Conservation (phyloP, 2,329 filamentous ascomycete genomes). For the Knufia fluminis region DNA sequence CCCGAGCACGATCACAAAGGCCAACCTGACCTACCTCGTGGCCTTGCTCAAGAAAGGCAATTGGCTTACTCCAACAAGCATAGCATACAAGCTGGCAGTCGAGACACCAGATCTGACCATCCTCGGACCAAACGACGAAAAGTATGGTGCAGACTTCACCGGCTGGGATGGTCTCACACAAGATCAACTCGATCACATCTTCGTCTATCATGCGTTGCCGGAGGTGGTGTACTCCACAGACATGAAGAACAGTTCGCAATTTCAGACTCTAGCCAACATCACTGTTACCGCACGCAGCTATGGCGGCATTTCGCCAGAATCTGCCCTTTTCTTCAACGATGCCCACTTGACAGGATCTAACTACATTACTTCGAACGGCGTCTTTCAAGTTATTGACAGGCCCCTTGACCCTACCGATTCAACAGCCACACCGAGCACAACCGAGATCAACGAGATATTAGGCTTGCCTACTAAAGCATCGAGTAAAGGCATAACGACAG, state of each 20-base stretch:
- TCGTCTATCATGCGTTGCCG: constrained; percentile 57
- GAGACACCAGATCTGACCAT: constrained; percentile 39
- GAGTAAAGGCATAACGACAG: constrained; percentile 14
- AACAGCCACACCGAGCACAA: constrained; percentile 16
- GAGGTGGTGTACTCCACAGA: constrained; percentile 45
- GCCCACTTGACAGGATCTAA: constrained; percentile 43
- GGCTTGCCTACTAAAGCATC: neutral
- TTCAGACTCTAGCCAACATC: constrained; percentile 35
- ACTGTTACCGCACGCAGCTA: constrained; percentile 37
- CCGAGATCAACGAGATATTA: constrained; percentile 1
- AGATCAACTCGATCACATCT: constrained; percentile 42
- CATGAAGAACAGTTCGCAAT: constrained; percentile 33
- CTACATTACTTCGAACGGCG: constrained; percentile 46
- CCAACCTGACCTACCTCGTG: constrained; percentile 39
- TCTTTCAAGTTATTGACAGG: constrained; percentile 51
- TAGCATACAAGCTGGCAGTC: constrained; percentile 2
- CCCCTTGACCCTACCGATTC: constrained; percentile 22
- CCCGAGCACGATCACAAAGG: constrained; percentile 32
- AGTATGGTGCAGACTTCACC: constrained; percentile 50
- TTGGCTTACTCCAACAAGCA: constrained; percentile 23
- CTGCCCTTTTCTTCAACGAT: constrained; percentile 40
- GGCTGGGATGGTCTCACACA: constrained; percentile 40
- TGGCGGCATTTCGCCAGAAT: constrained; percentile 5
- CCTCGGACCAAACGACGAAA: constrained; percentile 54
- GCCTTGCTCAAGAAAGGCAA: constrained; percentile 39